phyloP scores from a whole-genome alignment of 2,329 filamentous ascomycete genomes.

The Verticillium zaregamsianum region DNA sequence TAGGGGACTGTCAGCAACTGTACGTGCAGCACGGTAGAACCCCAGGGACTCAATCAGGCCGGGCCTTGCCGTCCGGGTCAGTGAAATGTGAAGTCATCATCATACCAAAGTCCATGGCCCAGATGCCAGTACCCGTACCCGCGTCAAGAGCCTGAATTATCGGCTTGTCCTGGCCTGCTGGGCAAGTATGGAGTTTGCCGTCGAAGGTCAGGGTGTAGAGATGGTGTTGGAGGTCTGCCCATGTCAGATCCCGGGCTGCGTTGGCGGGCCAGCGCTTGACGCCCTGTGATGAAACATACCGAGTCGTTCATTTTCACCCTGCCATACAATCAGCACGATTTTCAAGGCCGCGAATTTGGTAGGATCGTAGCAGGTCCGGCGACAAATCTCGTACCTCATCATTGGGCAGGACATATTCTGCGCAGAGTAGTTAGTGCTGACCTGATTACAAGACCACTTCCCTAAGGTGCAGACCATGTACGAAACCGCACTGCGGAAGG shows the following conservation, averaged over 20 bases:
- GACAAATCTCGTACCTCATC: constrained; percentile 19
- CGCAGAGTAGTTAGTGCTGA: not conserved
- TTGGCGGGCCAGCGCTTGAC: too few relatives aligned
- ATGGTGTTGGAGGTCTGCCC: constrained; percentile 16
- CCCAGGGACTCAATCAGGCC: not conserved
- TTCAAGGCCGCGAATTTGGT: not conserved
- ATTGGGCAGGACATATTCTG: constrained; percentile 21
- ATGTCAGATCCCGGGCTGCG: not conserved
- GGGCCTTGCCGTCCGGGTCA: not conserved
- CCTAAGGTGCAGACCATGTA: not conserved
- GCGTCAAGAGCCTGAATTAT: constrained; percentile 32
- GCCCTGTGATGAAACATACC: not conserved
- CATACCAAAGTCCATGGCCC: constrained; percentile 39
- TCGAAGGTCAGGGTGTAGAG: constrained; percentile 20
- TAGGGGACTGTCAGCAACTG: not conserved
- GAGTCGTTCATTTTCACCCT: not conserved
- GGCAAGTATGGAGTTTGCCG: constrained; percentile 16
- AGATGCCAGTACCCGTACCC: constrained; percentile 44
- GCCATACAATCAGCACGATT: not conserved
- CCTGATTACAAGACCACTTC: not conserved
- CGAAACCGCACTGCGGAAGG: not conserved
- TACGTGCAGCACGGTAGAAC: not conserved
- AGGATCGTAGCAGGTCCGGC: not conserved
- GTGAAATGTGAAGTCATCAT: constrained; percentile 1
- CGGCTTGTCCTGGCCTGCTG: constrained; percentile 9